phyloP scores from a whole-genome alignment of 495 filamentous ascomycete species.

The Lepraria neglecta region DNA sequence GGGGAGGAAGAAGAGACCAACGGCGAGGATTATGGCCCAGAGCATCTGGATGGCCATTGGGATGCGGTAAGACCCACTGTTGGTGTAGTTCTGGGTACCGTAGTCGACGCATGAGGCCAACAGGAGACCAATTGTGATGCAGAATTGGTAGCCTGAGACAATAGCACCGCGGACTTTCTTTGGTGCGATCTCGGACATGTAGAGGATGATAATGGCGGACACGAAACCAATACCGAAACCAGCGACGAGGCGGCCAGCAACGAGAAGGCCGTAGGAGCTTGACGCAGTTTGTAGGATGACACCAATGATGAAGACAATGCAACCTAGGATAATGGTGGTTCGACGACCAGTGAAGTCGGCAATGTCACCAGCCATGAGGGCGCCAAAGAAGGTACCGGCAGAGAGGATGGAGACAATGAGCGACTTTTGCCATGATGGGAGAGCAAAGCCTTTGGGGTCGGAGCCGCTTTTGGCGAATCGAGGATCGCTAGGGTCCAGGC shows the following conservation, averaged over 20 bases:
- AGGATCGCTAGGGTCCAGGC: slow-evolving; percentile 29
- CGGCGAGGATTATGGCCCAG: slow-evolving; percentile 60
- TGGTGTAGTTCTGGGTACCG: slow-evolving; percentile 45
- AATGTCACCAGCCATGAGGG: slow-evolving; percentile 50
- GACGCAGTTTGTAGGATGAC: slow-evolving; percentile 49
- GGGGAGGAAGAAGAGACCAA: slow-evolving; percentile 56
- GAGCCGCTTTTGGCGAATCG: slow-evolving; percentile 17
- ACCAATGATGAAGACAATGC: slow-evolving; percentile 48
- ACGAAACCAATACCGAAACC: slow-evolving; percentile 71
- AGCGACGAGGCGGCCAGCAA: slow-evolving; percentile 63
- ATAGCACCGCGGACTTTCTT: slow-evolving; percentile 41
- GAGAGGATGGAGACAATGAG: slow-evolving; percentile 56
- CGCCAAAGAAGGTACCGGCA: slow-evolving; percentile 57
- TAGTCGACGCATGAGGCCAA: slow-evolving; percentile 49
- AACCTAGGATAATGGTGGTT: slow-evolving; percentile 51
- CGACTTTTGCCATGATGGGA: slow-evolving; percentile 39
- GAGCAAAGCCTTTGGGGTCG: slow-evolving; percentile 29
- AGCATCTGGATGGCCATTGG: slow-evolving; percentile 55
- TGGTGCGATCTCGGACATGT: slow-evolving; percentile 44
- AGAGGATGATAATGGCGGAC: slow-evolving; percentile 56
- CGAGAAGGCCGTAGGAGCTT: slow-evolving; percentile 47
- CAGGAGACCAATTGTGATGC: slow-evolving; percentile 42
- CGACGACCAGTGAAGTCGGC: slow-evolving; percentile 52
- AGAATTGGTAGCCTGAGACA: slow-evolving; percentile 45
- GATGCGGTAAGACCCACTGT: slow-evolving; percentile 24